Conservation (phyloP, 208 protist genomes). For the Trypanosoma melophagium region DNA sequence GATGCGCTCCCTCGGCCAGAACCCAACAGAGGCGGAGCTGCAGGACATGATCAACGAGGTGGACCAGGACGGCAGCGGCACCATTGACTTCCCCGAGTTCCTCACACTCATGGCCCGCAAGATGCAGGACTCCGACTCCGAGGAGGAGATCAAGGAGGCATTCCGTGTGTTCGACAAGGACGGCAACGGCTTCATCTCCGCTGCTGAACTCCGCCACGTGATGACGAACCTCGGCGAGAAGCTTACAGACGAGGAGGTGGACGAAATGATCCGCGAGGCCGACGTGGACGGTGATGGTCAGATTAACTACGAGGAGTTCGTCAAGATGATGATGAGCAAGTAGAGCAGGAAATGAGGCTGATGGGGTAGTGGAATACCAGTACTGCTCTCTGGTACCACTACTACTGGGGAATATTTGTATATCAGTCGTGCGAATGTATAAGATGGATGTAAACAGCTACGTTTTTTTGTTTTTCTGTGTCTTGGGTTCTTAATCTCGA, state of each 20-base stretch:
- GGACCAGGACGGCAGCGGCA: slow-evolving; percentile 93
- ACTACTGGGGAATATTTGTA: not conserved
- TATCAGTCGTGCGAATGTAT: not conserved
- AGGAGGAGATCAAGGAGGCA: slow-evolving; percentile 95
- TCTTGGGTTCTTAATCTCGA: too few species aligned
- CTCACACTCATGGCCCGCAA: slow-evolving; percentile 85
- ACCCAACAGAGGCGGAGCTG: slow-evolving; percentile 94
- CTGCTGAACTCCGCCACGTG: slow-evolving; percentile 93
- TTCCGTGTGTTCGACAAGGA: slow-evolving; percentile 97
- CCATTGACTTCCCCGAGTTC: slow-evolving; percentile 97
- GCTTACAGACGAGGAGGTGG: slow-evolving; percentile 89
- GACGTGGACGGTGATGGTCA: slow-evolving; percentile 84
- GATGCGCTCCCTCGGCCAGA: slow-evolving; percentile 99
- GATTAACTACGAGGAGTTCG: slow-evolving; percentile 84
- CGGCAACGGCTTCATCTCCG: slow-evolving; percentile 93
- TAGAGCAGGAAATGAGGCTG: slow-evolving; percentile 35
- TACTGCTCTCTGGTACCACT: not conserved
- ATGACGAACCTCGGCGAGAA: slow-evolving; percentile 95
- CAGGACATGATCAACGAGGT: slow-evolving; percentile 98
- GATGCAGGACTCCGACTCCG: slow-evolving; percentile 91
- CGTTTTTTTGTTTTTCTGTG: too few species aligned
- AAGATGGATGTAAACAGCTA: too few species aligned
- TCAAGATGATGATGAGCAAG: slow-evolving; percentile 71
- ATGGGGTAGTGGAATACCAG: slow-evolving; percentile 83
- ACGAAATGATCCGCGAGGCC: slow-evolving; percentile 71